Conservation (phyloP, 2,329 filamentous ascomycete species). For the Hypocrella siamensis region DNA sequence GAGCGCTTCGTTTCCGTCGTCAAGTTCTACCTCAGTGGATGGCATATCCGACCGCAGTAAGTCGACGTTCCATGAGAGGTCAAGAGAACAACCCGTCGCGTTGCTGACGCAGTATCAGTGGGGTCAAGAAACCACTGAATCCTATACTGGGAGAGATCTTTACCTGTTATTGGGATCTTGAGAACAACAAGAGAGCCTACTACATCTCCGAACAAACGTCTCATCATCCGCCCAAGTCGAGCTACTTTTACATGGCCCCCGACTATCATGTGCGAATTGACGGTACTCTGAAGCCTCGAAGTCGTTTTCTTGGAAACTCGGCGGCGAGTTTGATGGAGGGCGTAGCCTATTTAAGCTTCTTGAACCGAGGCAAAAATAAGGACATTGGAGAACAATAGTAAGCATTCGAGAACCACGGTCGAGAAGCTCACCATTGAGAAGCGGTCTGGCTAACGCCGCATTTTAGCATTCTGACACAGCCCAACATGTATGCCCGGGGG, state of each 20-base stretch:
- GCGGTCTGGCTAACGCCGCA: background rate
- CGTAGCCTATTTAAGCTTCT: conserved; percentile 67
- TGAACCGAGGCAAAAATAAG: conserved; percentile 57
- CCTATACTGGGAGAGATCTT: conserved; percentile 91
- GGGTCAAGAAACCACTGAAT: conserved; percentile 96
- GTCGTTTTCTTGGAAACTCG: conserved; percentile 91
- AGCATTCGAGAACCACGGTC: conserved; percentile 16
- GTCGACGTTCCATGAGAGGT: conserved; percentile 54
- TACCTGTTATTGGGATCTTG: conserved; percentile 89
- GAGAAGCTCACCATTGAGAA: background rate
- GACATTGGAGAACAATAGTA: conserved; percentile 75
- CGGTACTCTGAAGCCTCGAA: conserved; percentile 84
- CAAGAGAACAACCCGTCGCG: conserved; percentile 96
- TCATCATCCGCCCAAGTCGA: conserved; percentile 95
- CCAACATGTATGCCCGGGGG: conserved; percentile 96
- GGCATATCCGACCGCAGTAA: conserved; percentile 96
- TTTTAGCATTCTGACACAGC: conserved; percentile 73
- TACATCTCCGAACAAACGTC: conserved; percentile 97
- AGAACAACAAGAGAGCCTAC: conserved; percentile 72
- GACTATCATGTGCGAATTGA: conserved; percentile 91
- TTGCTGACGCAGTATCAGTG: no score
- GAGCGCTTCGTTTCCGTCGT: conserved; percentile 87
- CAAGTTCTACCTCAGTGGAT: conserved; percentile 95
- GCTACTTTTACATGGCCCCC: conserved; percentile 97
- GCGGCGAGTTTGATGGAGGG: conserved; percentile 98